Evolutionary conservation across 768 basidiomycete species (phyloP), one percentile per base, ranked within the genome.

Genomic region (Naematelia encephala): DNA sequence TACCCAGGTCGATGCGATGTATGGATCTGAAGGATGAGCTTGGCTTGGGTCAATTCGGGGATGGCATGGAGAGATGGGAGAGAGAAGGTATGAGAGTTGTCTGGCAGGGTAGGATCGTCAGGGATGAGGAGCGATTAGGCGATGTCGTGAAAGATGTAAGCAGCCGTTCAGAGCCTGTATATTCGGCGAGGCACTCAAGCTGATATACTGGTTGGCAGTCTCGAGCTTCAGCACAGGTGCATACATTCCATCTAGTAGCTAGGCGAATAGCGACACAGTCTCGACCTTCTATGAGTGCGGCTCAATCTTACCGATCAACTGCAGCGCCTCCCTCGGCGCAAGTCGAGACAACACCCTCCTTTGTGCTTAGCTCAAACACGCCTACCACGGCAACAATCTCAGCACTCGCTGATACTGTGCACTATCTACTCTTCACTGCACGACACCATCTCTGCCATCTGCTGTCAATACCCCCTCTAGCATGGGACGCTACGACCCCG

Each of bases 71-170:
- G 3, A 22, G 46, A 8, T 70, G 69, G 67, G 57, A 57, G 26
- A 54, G 67, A 21, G 67, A 69, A 16, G 69, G 69, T 1, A 70
- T 73, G 72, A 61, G 72, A 47, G n/a, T 73, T 22, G 66, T 73
- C 0, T 73, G 68, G 63, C 62, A 63, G 50, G 72, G 72, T 3
- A 52, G 72, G 51, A 69, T 73, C 21, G 57, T 71, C 1, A 50
- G 66, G 29, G 72, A 73, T 60, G 56, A 70, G 8, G 69, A 70
- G 56, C 54, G 27, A 3, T 21, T 73, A 16, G 67, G 67, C 10
- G 65, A 71, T 26, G 56, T 70, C 25, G 60, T 71, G n/a, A 61
- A 59, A 2, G 56, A 63, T 28, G 71, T 69, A 30, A 58, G 66
- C 59, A 21, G 3, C 45, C 11, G 4, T 21, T n/a, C 22, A 29